Conservation (phyloP, 768 basidiomycete genomes). For the Mycena polygramma region DNA sequence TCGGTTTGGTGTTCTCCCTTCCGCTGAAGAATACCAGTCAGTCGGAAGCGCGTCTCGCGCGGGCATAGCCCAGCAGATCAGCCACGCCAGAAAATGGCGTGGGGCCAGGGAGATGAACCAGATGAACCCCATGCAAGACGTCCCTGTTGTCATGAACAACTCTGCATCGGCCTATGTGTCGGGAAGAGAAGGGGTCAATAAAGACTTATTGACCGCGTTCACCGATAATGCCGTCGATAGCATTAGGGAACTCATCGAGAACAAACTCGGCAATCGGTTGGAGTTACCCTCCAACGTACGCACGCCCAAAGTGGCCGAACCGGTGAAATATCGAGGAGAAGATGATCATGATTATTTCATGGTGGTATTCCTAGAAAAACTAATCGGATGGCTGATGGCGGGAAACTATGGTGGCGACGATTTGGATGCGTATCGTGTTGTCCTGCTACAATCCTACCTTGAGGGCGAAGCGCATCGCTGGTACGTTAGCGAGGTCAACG, state of each 20-base stretch:
- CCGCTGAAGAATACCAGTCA: neutral
- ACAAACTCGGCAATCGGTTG: neutral
- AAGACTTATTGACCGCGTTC: neutral
- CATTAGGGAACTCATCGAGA: neutral
- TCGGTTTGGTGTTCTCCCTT: neutral
- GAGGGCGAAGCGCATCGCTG: neutral
- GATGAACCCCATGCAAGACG: too few relatives aligned
- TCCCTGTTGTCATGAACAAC: neutral
- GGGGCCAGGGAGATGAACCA: too few relatives aligned
- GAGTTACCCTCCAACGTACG: neutral
- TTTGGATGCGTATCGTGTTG: neutral
- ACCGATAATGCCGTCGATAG: neutral
- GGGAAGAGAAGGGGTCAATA: neutral
- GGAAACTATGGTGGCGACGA: neutral
- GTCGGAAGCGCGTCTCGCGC: neutral
- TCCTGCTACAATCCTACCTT: neutral
- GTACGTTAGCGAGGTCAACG: neutral
- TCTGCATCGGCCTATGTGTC: neutral
- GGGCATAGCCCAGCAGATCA: too few relatives aligned
- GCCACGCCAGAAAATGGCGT: too few relatives aligned
- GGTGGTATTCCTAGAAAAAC: conserved; percentile 3
- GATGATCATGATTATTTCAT: conserved; percentile 11
- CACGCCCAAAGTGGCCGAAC: neutral
- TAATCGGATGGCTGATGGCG: neutral
- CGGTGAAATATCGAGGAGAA: neutral